Conservation (phyloP, 2,329 filamentous ascomycete species). For the Lecanicillium sp. region DNA sequence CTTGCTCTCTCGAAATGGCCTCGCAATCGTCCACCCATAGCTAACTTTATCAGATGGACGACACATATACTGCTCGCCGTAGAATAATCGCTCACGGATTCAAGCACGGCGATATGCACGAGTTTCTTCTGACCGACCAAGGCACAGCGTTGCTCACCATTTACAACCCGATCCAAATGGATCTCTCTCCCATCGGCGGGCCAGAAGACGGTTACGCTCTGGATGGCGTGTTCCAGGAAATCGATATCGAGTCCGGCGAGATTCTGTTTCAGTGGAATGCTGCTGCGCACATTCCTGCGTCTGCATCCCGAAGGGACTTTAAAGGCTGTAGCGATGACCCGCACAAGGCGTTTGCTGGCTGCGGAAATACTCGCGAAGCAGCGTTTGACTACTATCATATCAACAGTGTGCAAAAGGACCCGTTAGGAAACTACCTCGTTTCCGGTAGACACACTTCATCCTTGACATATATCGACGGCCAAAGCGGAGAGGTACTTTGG, state of each 20-base stretch:
- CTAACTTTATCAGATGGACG: slow-evolving; percentile 7
- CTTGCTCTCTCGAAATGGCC: no score
- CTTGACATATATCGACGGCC: slow-evolving; percentile 36
- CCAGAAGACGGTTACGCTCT: slow-evolving; percentile 14
- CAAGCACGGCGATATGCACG: slow-evolving; percentile 27
- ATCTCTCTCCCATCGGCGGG: slow-evolving; percentile 24
- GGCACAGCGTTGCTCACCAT: slow-evolving; percentile 29
- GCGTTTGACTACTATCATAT: slow-evolving; percentile 48
- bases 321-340: slow-evolving; percentile 9
- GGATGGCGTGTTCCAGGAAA: slow-evolving; percentile 27
- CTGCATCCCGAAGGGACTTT: slow-evolving; percentile 1
- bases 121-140: slow-evolving; percentile 25
- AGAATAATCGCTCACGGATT: slow-evolving; percentile 5
- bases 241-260: slow-evolving; percentile 37
- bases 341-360: slow-evolving; percentile 6
- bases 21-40: no score
- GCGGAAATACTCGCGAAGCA: slow-evolving; percentile 17
- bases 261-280: slow-evolving; percentile 38
- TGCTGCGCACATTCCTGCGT: slow-evolving; percentile 13
- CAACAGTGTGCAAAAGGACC: slow-evolving; percentile 44
- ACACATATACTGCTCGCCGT: slow-evolving; percentile 7
- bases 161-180: slow-evolving; percentile 24
- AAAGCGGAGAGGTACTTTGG: slow-evolving; percentile 41
- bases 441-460: slow-evolving; percentile 39
- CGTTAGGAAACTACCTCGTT: slow-evolving; percentile 40